A percentile compares a stretch with the other conserved stretches of the same genome.
These are phyloP conservation scores for Posidonia oceanica DNA, from an alignment of 116 monocot species.

Conservation along the genomic window DNA sequence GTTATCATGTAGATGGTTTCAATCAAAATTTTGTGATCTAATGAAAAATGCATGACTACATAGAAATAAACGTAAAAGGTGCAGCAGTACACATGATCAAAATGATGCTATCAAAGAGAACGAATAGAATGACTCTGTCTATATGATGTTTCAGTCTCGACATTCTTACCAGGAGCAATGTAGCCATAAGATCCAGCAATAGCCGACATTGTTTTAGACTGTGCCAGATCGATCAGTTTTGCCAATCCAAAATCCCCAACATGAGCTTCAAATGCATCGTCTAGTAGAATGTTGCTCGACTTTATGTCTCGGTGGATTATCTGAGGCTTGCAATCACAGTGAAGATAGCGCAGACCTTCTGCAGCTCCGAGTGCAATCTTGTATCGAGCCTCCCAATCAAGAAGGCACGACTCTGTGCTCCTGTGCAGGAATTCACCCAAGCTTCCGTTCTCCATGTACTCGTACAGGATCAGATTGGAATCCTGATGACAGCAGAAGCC, in stretches of 20 bases:
- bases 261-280: conserved; percentile 84
- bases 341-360: conserved; percentile 84
- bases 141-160: no score
- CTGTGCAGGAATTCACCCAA: conserved; percentile 61
- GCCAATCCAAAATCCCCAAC: conserved; percentile 97
- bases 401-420: conserved; percentile 17
- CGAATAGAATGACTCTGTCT: no score
- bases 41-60: no score
- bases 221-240: conserved; percentile 78
- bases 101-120: no score
- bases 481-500: conserved; percentile 6
- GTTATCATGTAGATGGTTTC: no score
- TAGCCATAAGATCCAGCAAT: conserved; percentile 97
- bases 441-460: conserved; percentile 8
- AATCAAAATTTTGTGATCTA: no score
- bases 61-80: no score
- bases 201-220: conserved; percentile 81
- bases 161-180: conserved; percentile 71
- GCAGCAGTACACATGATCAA: no score
- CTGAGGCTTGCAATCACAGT: conserved; percentile 83
- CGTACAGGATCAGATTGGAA: conserved; percentile 1
- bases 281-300: conserved; percentile 83
- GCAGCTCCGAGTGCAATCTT: conserved; percentile 79
- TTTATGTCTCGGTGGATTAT: conserved; percentile 98
- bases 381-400: conserved; percentile 71